Evolutionary conservation across 1,284 basidiomycete species (phyloP).

Genomic region (Salmacisia buchloeana): DNA sequence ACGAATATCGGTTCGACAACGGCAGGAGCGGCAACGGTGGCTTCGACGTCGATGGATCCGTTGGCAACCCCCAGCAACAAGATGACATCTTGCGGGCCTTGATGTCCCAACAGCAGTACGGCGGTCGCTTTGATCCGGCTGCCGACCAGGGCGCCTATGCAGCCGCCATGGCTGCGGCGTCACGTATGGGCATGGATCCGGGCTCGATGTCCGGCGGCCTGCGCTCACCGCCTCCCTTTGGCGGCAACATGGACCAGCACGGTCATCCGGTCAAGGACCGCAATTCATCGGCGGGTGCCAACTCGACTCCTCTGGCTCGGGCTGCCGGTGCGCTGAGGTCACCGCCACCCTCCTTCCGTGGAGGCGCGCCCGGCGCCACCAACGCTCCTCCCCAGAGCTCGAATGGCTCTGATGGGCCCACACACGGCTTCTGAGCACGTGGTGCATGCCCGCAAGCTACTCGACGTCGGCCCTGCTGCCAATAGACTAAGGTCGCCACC

Average conservation of each 20-base stretch:
- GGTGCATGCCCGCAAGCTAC: neutral
- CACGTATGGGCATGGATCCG: neutral
- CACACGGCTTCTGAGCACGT: constrained; percentile 1
- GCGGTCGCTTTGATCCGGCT: neutral
- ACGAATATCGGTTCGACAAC: neutral
- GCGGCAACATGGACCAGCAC: neutral
- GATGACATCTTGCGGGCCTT: neutral
- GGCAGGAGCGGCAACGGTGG: neutral
- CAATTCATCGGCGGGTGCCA: neutral
- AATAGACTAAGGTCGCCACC: neutral
- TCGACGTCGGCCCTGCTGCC: neutral
- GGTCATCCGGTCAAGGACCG: neutral
- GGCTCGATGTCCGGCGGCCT: neutral
- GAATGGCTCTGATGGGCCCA: neutral
- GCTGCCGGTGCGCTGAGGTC: neutral
- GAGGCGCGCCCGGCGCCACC: neutral
- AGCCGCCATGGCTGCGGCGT: too few relatives aligned
- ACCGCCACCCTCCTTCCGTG: neutral
- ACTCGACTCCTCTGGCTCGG: neutral
- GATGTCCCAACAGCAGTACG: neutral
- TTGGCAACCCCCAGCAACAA: neutral
- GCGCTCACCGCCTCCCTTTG: too few relatives aligned
- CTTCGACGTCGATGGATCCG: neutral
- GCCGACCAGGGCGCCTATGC: too few relatives aligned
- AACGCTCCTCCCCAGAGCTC: neutral